Evolutionary conservation across 139 green algal genomes (phyloP), one percentile per base, ranked within the genome.

Genomic region (Coccomyxa sp.): DNA sequence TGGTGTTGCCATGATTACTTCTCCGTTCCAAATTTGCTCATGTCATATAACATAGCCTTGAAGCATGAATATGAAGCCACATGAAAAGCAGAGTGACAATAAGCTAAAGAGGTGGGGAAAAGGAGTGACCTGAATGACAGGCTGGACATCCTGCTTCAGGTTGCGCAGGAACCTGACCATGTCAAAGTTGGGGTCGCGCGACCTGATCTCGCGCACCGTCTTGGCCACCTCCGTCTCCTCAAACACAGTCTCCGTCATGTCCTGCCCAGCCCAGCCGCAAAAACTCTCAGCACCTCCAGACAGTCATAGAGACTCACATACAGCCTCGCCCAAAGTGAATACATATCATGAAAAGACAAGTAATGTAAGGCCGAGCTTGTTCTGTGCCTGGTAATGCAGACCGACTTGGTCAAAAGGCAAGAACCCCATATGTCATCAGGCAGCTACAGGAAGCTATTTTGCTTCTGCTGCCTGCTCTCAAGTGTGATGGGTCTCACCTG

Each of bases 141-240:
- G 63, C 63, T 71, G 18, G n/a, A 95, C 87, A 31, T 95, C 93
- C 45, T 38, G 71, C 76, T 89, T 89, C 16, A 97, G 83, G 13
- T 86, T 80, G 27, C 75, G 79, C 80, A 97, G 85, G 82, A 97
- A 95, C 38, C 77, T 82, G 60, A 92, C 92, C 92, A 97, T 97
- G 92, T 98, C 94, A 86, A 98, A 98, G 66, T 23, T 66, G 1
- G 93, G 92, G 87, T 98, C 93, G 13, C 95, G 89, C 10, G 83
- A 67, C 0, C 92, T 90, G 67, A 98, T 96, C 83, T 96, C 93
- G n/a, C 86, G 85, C 89, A 98, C 93, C 0, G 95, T 94, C 10
- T 87, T 83, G 15, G 91, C 94, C 16, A 87, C 83, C 82, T 98
- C 95, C 0, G 87, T 90, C 87, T 95, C 92, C 15, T 88, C 87